Conservation (phyloP, 495 filamentous ascomycete species). For the Aspergillus affinis region DNA sequence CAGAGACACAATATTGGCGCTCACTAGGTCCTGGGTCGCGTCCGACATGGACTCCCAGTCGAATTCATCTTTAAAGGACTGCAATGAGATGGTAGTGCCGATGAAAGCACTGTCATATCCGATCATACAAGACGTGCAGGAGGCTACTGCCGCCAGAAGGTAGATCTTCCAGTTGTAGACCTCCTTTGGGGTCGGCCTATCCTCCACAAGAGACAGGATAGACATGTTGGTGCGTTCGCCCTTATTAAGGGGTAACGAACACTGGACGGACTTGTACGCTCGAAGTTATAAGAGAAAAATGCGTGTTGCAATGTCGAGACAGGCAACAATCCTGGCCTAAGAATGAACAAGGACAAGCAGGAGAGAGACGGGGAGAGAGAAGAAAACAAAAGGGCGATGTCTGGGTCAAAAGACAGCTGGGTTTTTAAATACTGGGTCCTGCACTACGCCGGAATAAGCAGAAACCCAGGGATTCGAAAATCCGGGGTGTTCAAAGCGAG, state of each 20-base stretch:
- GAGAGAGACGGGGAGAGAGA: background rate
- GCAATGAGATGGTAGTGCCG: constrained; percentile 65
- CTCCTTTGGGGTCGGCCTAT: constrained; percentile 62
- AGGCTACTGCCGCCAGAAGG: constrained; percentile 63
- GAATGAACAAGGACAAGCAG: background rate
- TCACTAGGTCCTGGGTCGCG: constrained; percentile 48
- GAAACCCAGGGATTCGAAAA: background rate
- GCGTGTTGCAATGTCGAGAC: background rate
- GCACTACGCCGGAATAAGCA: background rate
- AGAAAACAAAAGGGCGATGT: background rate
- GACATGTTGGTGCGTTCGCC: constrained; percentile 46
- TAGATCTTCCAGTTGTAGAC: constrained; percentile 83
- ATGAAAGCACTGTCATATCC: constrained; percentile 76
- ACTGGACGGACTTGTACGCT: background rate
- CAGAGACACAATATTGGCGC: constrained; percentile 67
- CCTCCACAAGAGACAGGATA: constrained; percentile 63
- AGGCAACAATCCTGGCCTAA: background rate
- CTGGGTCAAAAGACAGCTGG: background rate
- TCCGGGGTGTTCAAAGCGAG: constrained; percentile 3
- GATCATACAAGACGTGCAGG: constrained; percentile 72
- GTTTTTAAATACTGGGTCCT: background rate
- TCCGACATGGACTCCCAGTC: constrained; percentile 45
- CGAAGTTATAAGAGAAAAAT: background rate
- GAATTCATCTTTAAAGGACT: constrained; percentile 65
- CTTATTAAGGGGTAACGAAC: background rate